Evolutionary conservation across 495 filamentous ascomycete species (phyloP).

Genomic region (Wilcoxina mikolae): DNA sequence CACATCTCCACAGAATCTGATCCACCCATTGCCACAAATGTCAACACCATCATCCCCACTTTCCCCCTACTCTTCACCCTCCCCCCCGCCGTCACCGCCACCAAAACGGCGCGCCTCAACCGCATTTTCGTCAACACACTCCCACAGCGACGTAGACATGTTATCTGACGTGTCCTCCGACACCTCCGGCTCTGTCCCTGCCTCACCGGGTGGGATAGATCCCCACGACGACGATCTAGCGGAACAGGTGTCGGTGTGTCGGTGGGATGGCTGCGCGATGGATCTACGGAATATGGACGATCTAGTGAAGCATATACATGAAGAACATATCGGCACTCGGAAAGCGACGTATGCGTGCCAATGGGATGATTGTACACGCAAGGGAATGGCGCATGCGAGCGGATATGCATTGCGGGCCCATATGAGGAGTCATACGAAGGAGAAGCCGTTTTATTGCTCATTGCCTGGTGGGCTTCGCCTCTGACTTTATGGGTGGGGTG

Average conservation of each 20-base stretch:
- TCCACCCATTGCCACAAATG: no score
- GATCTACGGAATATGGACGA: slow-evolving; percentile 87
- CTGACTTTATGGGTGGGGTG: not conserved
- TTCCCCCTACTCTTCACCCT: slow-evolving; percentile 14
- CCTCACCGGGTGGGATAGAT: slow-evolving; percentile 50
- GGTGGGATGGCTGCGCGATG: slow-evolving; percentile 75
- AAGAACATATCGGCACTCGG: slow-evolving; percentile 73
- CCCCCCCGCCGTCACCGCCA: slow-evolving; percentile 12
- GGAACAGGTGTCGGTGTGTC: slow-evolving; percentile 79
- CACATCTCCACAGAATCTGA: no score
- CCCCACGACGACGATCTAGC: slow-evolving; percentile 54
- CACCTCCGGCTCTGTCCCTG: slow-evolving; percentile 70
- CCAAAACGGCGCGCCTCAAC: slow-evolving; percentile 21
- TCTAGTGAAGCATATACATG: slow-evolving; percentile 83
- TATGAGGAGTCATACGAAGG: slow-evolving; percentile 92
- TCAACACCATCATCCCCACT: slow-evolving; percentile 21
- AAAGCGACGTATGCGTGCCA: slow-evolving; percentile 76
- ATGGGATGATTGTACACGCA: slow-evolving; percentile 76
- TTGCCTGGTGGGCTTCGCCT: slow-evolving; percentile 54
- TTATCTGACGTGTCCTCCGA: slow-evolving; percentile 64
- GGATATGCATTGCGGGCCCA: slow-evolving; percentile 92
- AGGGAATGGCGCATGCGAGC: slow-evolving; percentile 80
- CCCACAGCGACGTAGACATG: slow-evolving; percentile 31
- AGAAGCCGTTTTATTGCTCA: slow-evolving; percentile 95
- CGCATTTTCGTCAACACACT: slow-evolving; percentile 22